Conservation (phyloP, 352 stramenopile species). For the Pythium brachiatum region DNA sequence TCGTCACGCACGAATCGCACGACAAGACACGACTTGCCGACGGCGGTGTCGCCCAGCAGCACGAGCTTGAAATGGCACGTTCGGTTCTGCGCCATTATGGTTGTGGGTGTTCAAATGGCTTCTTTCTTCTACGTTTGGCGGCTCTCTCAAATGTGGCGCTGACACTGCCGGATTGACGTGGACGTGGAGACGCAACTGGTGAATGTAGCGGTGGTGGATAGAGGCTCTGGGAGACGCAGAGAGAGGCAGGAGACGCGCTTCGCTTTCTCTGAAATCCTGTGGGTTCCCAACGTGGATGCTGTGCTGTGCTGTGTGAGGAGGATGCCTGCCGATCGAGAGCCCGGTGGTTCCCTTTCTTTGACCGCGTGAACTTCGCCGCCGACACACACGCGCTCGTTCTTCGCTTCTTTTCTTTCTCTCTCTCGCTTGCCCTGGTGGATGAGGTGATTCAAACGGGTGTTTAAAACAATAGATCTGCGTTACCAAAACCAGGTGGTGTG, state of each 20-base stretch:
- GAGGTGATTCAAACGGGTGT: constrained; percentile 20
- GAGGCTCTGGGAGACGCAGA: background rate
- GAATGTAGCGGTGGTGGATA: constrained; percentile 2
- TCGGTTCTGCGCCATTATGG: constrained; percentile 78
- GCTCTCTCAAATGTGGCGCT: background rate
- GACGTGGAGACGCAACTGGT: constrained; percentile 11
- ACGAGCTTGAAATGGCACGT: constrained; percentile 99
- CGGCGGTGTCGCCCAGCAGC: constrained; percentile 98
- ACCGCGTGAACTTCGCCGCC: constrained; percentile 3
- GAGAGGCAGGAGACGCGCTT: background rate
- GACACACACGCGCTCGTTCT: constrained; percentile 23
- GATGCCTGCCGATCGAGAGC: background rate
- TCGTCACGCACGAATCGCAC: constrained; percentile 99
- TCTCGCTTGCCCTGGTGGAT: constrained; percentile 10
- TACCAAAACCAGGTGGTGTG: background rate
- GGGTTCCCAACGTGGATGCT: constrained; percentile 13
- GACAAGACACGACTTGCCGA: constrained; percentile 99
- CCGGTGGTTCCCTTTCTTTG: constrained; percentile 16
- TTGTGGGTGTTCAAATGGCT: background rate
- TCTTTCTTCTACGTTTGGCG: constrained; percentile 17
- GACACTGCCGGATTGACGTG: background rate
- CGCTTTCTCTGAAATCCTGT: constrained; percentile 16
- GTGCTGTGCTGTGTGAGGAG: background rate
- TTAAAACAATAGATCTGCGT: constrained; percentile 13
- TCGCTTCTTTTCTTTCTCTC: constrained; percentile 32